Evolutionary conservation across 305 asterid genomes (phyloP), one percentile per base, ranked within the genome.

Genomic region (Fraxinus greggii): DNA sequence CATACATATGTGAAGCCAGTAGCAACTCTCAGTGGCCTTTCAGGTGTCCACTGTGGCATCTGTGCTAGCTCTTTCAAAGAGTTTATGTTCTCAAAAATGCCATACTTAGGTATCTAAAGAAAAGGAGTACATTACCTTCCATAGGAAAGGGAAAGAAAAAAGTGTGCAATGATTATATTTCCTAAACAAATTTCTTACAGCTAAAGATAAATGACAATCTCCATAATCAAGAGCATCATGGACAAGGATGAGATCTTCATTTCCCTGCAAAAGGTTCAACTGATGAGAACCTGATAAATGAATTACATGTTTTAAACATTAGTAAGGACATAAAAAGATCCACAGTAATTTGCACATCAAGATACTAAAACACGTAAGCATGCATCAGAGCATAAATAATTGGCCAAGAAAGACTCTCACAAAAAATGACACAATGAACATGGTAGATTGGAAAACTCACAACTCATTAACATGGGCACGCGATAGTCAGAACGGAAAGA

Each of bases 31-130:
- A 96, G 89, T 81, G 98, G 98, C 82, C 94, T 96, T 88, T 94
- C 94, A 31, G 95, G 89, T 54, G 97, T 96, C 99, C 99, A 96
- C 79, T 96, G 99, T 73, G 98, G 95, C 99, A 96, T 96, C 87
- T 90, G 89, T 24, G 95, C 93, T 24, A 96, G 95, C 88, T 96
- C 99, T 85, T 90, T 86, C 86, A 96, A 81, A 26, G 99, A 93
- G 85, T 93, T 94, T 78, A 96, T 83, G 84, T 94, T 96, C 92
- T 96, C 99, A 86, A 93, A 96, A 87, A 96, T 96, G 78, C 99
- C 99, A 85, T 96, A 96, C 88, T 91, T 92, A 82, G 99, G 99
- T 88, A 94, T 96, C 99, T 96, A 87, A 76, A 70, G 82, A 82
- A 75, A 45, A 87, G 67, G 81, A 76, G 6, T 31, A 40, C 42